Base-by-base conservation (phyloP, 108 stramenopile species). In the Heterococcus sp. region DNA sequence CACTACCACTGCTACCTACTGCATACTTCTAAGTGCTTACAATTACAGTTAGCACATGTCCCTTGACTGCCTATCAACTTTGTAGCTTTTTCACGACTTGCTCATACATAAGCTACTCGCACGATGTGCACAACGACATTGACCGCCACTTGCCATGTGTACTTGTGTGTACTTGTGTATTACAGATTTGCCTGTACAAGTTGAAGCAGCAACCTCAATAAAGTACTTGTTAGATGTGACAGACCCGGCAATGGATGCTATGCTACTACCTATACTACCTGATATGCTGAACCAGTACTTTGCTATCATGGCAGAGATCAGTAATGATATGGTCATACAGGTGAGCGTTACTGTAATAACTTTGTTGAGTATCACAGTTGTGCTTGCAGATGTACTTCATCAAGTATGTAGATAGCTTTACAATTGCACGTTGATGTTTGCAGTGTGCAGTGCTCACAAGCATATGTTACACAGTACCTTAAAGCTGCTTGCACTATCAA, bases 291-390 rank as follows among this genome's bases (percentile, higher is more conserved):
- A 92, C 46, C 93, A 95, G 82, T 98, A 95, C 82, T 98, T 98
- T 91, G 88, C 94, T 66, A 96, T 98, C 84, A 96, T 98, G 95
- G 92, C 92, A 73, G 95, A 95, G 85, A 95, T 96, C 76, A 95
- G 94, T 28, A 94, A 94, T 68, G 97, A 98, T 75, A 92, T 94
- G 86, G 96, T 96, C 31, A 93, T 96, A 1, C 88, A 91, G 38
- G 94, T 58, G n/a, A n/a, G n/a, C n/a, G n/a, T n/a, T n/a, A n/a
- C n/a, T n/a, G n/a, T n/a, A n/a, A n/a, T n/a, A n/a, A n/a, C n/a
- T n/a, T n/a, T n/a, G n/a, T n/a, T n/a, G n/a, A n/a, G n/a, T n/a
- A n/a, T n/a, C n/a, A n/a, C n/a, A n/a, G n/a, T n/a, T n/a, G n/a
- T n/a, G n/a, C n/a, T n/a, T n/a, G n/a, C n/a, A n/a, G 75, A 76